Evolutionary conservation across 1,284 basidiomycete species (phyloP).

Genomic region (Xerocomus minutiporus): DNA sequence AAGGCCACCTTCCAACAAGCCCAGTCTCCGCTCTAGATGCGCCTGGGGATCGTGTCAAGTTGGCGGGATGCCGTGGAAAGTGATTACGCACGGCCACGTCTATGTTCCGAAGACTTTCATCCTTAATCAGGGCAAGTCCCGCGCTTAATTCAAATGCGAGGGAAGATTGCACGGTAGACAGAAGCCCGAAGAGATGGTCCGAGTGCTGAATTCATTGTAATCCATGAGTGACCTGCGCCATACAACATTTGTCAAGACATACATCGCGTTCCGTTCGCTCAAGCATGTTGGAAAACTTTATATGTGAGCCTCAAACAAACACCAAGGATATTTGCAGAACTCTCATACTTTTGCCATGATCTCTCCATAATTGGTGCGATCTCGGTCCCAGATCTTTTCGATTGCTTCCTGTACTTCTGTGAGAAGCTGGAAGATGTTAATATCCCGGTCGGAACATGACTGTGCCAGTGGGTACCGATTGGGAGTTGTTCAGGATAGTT

Average conservation of each 20-base stretch:
- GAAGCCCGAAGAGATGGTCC: constrained; percentile 25
- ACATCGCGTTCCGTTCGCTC: constrained; percentile 25
- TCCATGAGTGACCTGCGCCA: constrained; percentile 2
- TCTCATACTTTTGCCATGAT: constrained; percentile 25
- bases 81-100: constrained; percentile 19
- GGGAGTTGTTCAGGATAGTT: constrained; percentile 14
- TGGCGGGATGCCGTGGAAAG: constrained; percentile 1
- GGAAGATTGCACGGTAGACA: constrained; percentile 25
- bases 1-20: constrained; percentile 26
- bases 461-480: constrained; percentile 16
- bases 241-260: constrained; percentile 4
- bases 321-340: constrained; percentile 2
- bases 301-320: constrained; percentile 13
- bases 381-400: constrained; percentile 18
- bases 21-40: constrained; percentile 24
- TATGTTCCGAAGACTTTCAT: constrained; percentile 29
- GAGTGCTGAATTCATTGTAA: constrained; percentile 22
- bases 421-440: constrained; percentile 23
- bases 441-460: not conserved
- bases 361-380: constrained; percentile 19
- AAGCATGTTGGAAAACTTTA: constrained; percentile 24
- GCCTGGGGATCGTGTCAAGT: constrained; percentile 23
- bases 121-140: constrained; percentile 27
- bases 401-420: constrained; percentile 19
- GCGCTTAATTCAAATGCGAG: constrained; percentile 24